Evolutionary conservation across 75 land plant species (phyloP).

Genomic region (Selaginella moellendorffii): DNA sequence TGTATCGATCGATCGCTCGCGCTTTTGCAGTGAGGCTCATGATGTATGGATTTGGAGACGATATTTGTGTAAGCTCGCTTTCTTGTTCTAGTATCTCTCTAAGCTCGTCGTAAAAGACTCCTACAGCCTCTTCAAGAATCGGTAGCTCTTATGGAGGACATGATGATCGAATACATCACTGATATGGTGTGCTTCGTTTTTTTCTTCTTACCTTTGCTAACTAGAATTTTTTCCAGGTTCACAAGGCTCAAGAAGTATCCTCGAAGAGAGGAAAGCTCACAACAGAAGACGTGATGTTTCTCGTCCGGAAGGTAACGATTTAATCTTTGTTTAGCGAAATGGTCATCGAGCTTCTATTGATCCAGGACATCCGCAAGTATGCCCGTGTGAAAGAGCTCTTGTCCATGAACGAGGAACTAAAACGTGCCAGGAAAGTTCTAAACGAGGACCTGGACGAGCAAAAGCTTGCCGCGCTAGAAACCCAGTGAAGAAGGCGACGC

Average conservation of each 20-base stretch:
- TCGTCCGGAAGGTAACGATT: conserved; percentile 74
- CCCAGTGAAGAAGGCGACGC: no score
- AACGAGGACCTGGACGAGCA: conserved; percentile 87
- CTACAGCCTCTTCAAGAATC: conserved; percentile 88
- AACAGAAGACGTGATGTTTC: conserved; percentile 84
- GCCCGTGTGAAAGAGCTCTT: conserved; percentile 71
- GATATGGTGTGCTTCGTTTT: conserved; percentile 59
- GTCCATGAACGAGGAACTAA: conserved; percentile 93
- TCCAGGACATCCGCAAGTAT: conserved; percentile 77
- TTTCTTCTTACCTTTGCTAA: conserved; percentile 5
- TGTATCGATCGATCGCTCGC: no score
- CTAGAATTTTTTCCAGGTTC: conserved; percentile 31
- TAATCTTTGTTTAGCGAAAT: no score
- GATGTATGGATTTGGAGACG: conserved; percentile 99
- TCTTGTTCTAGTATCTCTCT: no score
- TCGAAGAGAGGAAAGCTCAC: conserved; percentile 84
- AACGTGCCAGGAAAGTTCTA: conserved; percentile 86
- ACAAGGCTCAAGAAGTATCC: conserved; percentile 86
- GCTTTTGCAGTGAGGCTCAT: conserved; percentile 95
- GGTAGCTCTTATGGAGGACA: conserved; percentile 79
- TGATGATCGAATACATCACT: conserved; percentile 85
- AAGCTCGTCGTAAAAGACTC: no score
- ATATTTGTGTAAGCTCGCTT: conserved; percentile 55
- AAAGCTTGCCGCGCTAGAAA: conserved; percentile 22
- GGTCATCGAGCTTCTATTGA: background rate